Base-by-base conservation (phyloP, 2,329 filamentous ascomycete species). In the Claviceps capensis region DNA sequence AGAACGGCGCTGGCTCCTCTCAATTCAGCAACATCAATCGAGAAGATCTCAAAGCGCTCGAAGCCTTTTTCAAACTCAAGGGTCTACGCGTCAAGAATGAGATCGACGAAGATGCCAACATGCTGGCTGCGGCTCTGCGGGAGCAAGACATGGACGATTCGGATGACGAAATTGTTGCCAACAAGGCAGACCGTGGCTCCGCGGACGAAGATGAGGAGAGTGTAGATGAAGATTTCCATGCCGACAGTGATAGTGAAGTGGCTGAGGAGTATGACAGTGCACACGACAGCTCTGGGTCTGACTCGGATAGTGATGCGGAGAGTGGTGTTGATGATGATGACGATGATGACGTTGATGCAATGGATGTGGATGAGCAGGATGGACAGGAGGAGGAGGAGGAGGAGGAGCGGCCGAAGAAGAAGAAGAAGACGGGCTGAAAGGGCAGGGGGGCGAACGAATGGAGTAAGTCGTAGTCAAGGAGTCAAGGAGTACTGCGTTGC, bases 21-120 rank as follows among this genome's bases (percentile, higher is more conserved):
- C 90, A 96, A 63, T 98, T 98, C 73, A 95, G 89, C 72, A 98
- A 98, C 74, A 98, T 98, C 68, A 98, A 96, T 67, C 86, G 91
- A 60, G 93, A 98, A 72, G 93, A 98, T 66, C 88, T 97, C 69
- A 87, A 93, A 70, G 87, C 88, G 6, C 79, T 98, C n/a, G 93
- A 98, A 68, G 83, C 85, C 59, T 98, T 98, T 73, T 96, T 98
- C 79, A 93, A 94, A 70, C 81, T 88, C 60, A 97, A 97, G 76
- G 86, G 85, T 55, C 79, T 98, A 63, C 87, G 91, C 51, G 90
- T 94, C 53, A 97, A 96, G 82, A 98, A 98, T 67, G 93, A 98
- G 71, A 96, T 98, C 73, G 85, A 94, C 56, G 93, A 96, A 65
- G 93, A 98, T 60, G 86, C 88, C 65, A 83, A 86, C 65, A 59